phyloP scores from a whole-genome alignment of 495 filamentous ascomycete genomes.

The Jackrogersella minutella region DNA sequence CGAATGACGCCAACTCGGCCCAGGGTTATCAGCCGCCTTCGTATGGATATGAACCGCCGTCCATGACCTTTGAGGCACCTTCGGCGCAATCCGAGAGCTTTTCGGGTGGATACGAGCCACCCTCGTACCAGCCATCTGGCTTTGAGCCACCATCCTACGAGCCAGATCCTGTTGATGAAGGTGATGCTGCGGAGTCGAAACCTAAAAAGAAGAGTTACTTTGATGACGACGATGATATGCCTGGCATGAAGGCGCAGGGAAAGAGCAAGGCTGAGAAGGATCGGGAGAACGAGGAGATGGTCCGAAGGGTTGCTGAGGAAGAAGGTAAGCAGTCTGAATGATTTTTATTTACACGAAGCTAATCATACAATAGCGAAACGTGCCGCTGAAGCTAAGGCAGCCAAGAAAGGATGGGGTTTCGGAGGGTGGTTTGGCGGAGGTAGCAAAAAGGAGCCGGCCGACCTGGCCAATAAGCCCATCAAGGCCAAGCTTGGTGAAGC shows the following conservation, averaged over 20 bases:
- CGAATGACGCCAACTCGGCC: constrained; percentile 10
- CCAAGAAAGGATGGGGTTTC: constrained; percentile 85
- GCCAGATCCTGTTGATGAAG: constrained; percentile 56
- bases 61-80: constrained; percentile 46
- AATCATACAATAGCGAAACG: constrained; percentile 41
- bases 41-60: constrained; percentile 54
- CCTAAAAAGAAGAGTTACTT: constrained; percentile 82
- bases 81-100: constrained; percentile 42
- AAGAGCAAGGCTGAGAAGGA: constrained; percentile 67
- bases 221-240: constrained; percentile 71
- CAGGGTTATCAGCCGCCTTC: constrained; percentile 52
- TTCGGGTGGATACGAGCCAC: constrained; percentile 56
- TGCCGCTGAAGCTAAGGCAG: constrained; percentile 45
- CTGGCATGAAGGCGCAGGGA: constrained; percentile 45
- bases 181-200: constrained; percentile 57
- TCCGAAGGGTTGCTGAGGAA: constrained; percentile 83
- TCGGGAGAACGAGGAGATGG: constrained; percentile 75
- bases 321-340: constrained; percentile 66
- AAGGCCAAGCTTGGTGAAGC: constrained; percentile 95
- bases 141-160: constrained; percentile 66
- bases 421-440: constrained; percentile 79
- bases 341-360: constrained; percentile 36
- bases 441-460: constrained; percentile 68
- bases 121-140: constrained; percentile 57
- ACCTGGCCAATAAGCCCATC: constrained; percentile 72